Evolutionary conservation across 768 basidiomycete genomes (phyloP), one percentile per base, ranked within the genome.

Genomic region (Serendipita sp.): DNA sequence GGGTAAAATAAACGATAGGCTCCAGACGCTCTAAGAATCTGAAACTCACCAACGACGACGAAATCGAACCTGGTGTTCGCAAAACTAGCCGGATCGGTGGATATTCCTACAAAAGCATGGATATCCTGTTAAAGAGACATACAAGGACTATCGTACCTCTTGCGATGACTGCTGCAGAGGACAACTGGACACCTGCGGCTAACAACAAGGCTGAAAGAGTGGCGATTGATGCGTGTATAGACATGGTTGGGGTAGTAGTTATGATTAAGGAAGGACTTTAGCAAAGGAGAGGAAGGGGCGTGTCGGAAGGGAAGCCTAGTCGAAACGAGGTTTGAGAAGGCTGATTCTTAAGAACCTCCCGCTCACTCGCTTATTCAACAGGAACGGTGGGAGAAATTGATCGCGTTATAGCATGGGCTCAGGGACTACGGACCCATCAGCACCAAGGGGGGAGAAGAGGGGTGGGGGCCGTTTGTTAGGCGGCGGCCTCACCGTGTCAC

Each of bases 11-110:
- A 30, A 53, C 32, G 4, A 37, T 58, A 3, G 45, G 38, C 54
- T 30, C 16, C 34, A 30, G 3, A 24, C 30, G 34, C 8, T 46
- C 18, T 10, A 46, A 38, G 0, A 37, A 60, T 3, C 38, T 3
- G 44, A 28, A 45, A 66, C 24, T 13, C 16, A 46, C 34, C 69
- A 15, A 67, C 66, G 16, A 69, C 62, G 1, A 70, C 68, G 30
- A 68, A 70, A 65, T 70, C 70, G 41, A 69, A 70, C 0, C 45
- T 65, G 35, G 69, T 63, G 24, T 34, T 67, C 0, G 64, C 53
- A 15, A 68, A 46, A 2, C n/a, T 65, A 2, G 66, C 67, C 7
- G 65, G 37, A 35, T 66, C 48, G 10, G 45, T 60, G 11, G 34
- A n/a, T 8, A 60, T 60, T 4, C 56, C 56, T 60, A 38, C 8